Evolutionary conservation across 2,329 filamentous ascomycete genomes (phyloP), one percentile per base, ranked within the genome.

Genomic region (Ophiostoma angusticollis): DNA sequence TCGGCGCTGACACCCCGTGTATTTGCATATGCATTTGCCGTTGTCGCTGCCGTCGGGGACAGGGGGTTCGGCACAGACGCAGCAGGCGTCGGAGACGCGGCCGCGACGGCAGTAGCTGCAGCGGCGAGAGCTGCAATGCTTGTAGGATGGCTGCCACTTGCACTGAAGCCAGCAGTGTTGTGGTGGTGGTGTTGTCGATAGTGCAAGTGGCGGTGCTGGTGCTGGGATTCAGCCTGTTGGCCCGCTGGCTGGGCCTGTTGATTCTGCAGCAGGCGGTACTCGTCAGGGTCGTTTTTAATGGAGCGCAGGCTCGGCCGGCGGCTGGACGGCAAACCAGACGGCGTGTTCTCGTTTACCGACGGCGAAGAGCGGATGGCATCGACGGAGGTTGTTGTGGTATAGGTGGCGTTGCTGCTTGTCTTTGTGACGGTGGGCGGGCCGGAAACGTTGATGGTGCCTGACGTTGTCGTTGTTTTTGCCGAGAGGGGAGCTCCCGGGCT

Each of bases 121-220:
- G 44, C 46, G 1, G 46, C 34, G 1, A 48, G 39, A 5, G 40
- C 46, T 5, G 41, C 46, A 17, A 47, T 37, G 2, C 28, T 32
- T 5, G 45, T 40, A 2, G 45, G 24, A 34, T 42, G 35, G 24
- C 36, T 16, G 33, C 31, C 19, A 13, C 17, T 35, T 17, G 11
- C 22, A 27, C 4, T 40, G 37, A 3, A 4, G 9, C 13, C 23
- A 19, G 5, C 23, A 11, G 6, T 37, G 31, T 19, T 28, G 31
- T 34, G 31, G 11, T 30, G 25, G 17, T 18, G 37, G 22, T 35
- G 40, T 14, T 25, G 27, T 22, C 27, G 38, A 17, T 16, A 31
- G 19, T n/a, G 37, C 16, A 23, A 37, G 11, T 18, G 18, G 18
- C 33, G 19, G 19, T 34, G 30, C n/a, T 35, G 37, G 11, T 11